Evolutionary conservation across 192 early-diverging fungal species (phyloP), one percentile per base, ranked within the genome.

Genomic region (Nowakowskiella sp.): DNA sequence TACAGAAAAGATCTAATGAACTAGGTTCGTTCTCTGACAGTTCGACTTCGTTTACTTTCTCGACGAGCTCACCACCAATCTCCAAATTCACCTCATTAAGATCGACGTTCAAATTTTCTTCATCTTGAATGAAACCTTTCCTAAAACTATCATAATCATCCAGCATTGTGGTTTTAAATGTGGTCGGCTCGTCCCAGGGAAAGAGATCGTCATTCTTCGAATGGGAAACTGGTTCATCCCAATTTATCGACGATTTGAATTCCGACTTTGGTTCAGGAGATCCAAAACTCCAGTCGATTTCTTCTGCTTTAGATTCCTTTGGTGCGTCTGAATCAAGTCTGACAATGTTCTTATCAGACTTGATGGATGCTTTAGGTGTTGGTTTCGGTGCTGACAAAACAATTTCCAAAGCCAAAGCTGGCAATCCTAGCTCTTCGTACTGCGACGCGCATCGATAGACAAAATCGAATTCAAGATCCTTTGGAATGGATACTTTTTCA

Each of bases 361-460:
- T 29, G 26, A 58, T 27, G 26, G 30, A 31, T 49, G 56, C 29
- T 13, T 32, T 44, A 3, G 21, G 16, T 51, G 32, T 31, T 44
- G 28, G 49, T 3, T 33, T 44, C 9, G 22, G 1, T 3, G 61
- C 65, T 1, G 49, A 49, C 7, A 51, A 9, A 23, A 91, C 60
- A 42, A 91, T 81, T 25, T 91, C 68, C 28, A 92, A 60, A 3
- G 87, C 82, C 23, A 92, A 67, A 3, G 82, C 57, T 5, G 87
- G 90, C 51, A 79, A 87, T 27, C 88, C 88, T 19, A 90, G 70
- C 10, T 77, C 70, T 59, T 91, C 88, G 58, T 92, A 92, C 2
- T 82, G 71, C 27, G 65, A 64, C 3, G 82, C 69, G 10, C 83
- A 73, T 9, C 72, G 57, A 22, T 82, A 73, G 0, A 85, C 68